A percentile compares a stretch with the other conserved stretches of the same genome.
These are phyloP conservation scores for Huiozyma naganishii DNA, from an alignment of 805 yeast genomes.

Conservation along the genomic window DNA sequence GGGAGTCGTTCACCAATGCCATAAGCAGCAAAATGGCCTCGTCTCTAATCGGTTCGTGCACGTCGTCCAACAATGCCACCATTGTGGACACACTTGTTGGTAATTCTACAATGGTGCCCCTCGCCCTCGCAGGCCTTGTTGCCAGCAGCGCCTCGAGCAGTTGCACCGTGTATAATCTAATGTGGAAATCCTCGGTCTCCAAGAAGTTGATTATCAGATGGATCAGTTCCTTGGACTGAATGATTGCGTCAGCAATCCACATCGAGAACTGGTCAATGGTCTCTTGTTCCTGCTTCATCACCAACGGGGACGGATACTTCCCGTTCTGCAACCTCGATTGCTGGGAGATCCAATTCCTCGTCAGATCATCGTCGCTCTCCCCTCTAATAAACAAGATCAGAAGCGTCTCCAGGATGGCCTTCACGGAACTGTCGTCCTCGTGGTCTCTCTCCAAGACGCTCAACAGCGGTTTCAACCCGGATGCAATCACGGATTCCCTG, in stretches of 20 bases:
- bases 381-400: slow-evolving; percentile 70
- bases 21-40: slow-evolving; percentile 76
- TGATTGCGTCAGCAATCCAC: slow-evolving; percentile 92
- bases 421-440: slow-evolving; percentile 60
- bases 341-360: slow-evolving; percentile 63
- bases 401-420: slow-evolving; percentile 77
- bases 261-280: slow-evolving; percentile 74
- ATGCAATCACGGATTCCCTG: slow-evolving; percentile 82
- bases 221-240: slow-evolving; percentile 39
- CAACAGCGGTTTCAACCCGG: slow-evolving; percentile 68
- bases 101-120: slow-evolving; percentile 57
- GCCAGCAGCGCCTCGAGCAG: slow-evolving; percentile 73
- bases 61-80: slow-evolving; percentile 50
- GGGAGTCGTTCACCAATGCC: slow-evolving; percentile 71
- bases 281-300: slow-evolving; percentile 39
- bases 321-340: slow-evolving; percentile 68
- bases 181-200: slow-evolving; percentile 60
- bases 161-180: slow-evolving; percentile 72
- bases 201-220: slow-evolving; percentile 38
- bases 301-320: slow-evolving; percentile 64
- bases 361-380: slow-evolving; percentile 47
- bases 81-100: slow-evolving; percentile 75
- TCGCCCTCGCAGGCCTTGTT: slow-evolving; percentile 62
- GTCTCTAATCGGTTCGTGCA: slow-evolving; percentile 78
- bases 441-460: slow-evolving; percentile 52